Percentiles rank a stretch among this genome's conserved stretches.
These are phyloP conservation scores for Lasiodiplodia hormozganensis DNA, from an alignment of 2,329 filamentous ascomycete genomes.

Conservation along the genomic window DNA sequence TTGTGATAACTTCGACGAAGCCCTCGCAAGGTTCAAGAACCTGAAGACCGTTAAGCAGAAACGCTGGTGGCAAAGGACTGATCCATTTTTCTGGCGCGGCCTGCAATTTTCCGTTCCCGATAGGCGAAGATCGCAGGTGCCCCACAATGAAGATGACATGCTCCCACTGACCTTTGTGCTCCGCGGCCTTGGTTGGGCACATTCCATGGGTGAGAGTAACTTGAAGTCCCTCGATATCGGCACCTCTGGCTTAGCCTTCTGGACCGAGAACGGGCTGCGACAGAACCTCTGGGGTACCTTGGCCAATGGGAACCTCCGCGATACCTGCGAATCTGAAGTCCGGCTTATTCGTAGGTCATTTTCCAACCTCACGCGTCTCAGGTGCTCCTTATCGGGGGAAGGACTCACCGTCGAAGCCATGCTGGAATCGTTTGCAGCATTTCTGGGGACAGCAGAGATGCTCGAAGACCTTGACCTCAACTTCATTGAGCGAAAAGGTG, in stretches of 20 bases:
- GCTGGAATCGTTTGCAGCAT: constrained; percentile 2
- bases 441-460: not conserved
- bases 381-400: not conserved
- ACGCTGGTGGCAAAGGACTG: not conserved
- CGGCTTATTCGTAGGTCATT: not conserved
- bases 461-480: constrained; percentile 13
- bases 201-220: not conserved
- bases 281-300: constrained; percentile 8
- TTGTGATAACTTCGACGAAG: constrained; percentile 20
- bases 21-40: constrained; percentile 1
- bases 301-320: not conserved
- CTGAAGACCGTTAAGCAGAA: constrained; percentile 11
- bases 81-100: not conserved
- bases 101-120: not conserved
- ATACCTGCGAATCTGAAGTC: not conserved
- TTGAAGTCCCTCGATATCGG: constrained; percentile 11
- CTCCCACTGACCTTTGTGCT: constrained; percentile 7
- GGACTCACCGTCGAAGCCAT: not conserved
- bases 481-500: constrained; percentile 12
- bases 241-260: constrained; percentile 13
- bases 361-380: constrained; percentile 5
- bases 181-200: constrained; percentile 17
- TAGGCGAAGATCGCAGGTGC: not conserved
- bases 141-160: constrained; percentile 7
- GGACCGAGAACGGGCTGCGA: constrained; percentile 1